Evolutionary conservation across 2,329 filamentous ascomycete species (phyloP).

Genomic region (Claviceps sp.): DNA sequence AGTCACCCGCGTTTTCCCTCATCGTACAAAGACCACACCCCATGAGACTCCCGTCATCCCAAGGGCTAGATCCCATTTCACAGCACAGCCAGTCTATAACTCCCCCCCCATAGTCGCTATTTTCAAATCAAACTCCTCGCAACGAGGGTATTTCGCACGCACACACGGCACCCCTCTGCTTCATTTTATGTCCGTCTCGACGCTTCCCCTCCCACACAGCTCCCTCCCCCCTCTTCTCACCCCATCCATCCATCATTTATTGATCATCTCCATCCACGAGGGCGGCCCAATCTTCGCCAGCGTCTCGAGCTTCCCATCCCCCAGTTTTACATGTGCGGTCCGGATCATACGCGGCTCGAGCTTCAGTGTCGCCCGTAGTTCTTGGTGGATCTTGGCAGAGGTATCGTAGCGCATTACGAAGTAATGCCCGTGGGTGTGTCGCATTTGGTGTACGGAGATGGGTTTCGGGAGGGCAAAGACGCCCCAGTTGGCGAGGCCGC

Average conservation of each 20-base stretch:
- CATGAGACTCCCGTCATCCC: not conserved
- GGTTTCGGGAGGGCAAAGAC: constrained; percentile 75
- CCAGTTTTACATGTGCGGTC: constrained; percentile 76
- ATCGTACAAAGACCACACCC: constrained; percentile 1
- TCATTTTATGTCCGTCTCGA: not conserved
- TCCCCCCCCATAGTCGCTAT: not conserved
- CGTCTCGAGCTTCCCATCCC: constrained; percentile 44
- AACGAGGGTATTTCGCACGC: no score
- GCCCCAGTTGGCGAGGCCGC: constrained; percentile 92
- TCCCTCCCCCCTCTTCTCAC: not conserved
- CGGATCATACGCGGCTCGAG: constrained; percentile 87
- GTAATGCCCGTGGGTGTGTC: constrained; percentile 80
- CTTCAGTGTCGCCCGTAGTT: constrained; percentile 60
- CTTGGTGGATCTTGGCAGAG: constrained; percentile 57
- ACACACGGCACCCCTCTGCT: no score
- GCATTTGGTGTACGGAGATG: constrained; percentile 66
- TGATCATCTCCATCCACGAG: constrained; percentile 29
- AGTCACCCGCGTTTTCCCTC: not conserved
- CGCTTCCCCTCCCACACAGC: not conserved
- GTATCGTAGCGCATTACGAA: constrained; percentile 96
- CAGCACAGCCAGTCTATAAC: not conserved
- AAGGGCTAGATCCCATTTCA: not conserved
- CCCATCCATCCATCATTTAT: constrained; percentile 13
- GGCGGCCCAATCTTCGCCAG: constrained; percentile 35
- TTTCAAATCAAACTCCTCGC: not conserved